phyloP scores from a whole-genome alignment of 2,329 filamentous ascomycete genomes.

The Pseudogymnoascus sp. region DNA sequence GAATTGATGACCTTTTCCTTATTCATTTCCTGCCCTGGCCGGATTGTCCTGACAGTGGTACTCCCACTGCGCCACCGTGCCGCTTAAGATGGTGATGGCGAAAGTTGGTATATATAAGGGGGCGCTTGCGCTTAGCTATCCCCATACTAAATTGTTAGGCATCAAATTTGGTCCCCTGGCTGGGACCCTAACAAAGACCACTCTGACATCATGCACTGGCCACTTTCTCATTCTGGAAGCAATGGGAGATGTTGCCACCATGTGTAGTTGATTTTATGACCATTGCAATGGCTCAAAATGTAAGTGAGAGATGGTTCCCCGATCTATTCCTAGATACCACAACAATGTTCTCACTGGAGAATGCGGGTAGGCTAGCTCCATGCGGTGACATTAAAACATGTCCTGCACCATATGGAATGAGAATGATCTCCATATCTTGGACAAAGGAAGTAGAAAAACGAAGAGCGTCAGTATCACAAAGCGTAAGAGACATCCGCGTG shows the following conservation, averaged over 20 bases:
- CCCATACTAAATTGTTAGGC: neutral
- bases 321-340: neutral
- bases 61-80: neutral
- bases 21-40: neutral
- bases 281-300: neutral
- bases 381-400: neutral
- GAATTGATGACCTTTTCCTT: neutral
- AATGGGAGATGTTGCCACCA: neutral
- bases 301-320: neutral
- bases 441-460: neutral
- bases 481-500: neutral
- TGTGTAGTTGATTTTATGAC: neutral
- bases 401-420: neutral
- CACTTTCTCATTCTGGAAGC: neutral
- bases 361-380: neutral
- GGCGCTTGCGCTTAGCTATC: neutral
- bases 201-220: neutral
- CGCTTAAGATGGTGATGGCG: neutral
- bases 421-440: neutral
- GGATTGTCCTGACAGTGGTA: neutral
- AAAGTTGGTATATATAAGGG: neutral
- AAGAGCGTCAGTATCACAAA: conserved; percentile 7
- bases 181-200: neutral
- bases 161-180: neutral
- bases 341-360: neutral